Evolutionary conservation across 768 basidiomycete genomes (phyloP).

Genomic region (Tricholoma furcatifolium): DNA sequence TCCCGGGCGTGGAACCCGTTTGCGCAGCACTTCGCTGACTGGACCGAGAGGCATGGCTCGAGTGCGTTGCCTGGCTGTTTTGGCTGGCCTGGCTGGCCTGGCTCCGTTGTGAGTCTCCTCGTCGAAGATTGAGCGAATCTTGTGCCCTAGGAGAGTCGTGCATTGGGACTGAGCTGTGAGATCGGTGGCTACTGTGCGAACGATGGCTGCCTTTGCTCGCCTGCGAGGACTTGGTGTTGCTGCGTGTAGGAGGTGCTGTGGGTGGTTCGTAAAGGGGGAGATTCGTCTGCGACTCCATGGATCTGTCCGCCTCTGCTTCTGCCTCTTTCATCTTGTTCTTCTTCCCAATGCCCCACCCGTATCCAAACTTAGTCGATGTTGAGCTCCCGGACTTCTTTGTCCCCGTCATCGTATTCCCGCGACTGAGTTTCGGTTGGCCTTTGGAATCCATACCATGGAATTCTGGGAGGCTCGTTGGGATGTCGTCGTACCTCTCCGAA

Average conservation of each 20-base stretch:
- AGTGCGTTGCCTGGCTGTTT: slow-evolving; percentile 17
- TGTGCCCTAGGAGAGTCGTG: slow-evolving; percentile 12
- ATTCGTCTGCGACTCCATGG: slow-evolving; percentile 28
- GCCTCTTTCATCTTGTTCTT: slow-evolving; percentile 44
- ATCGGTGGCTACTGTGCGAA: slow-evolving; percentile 13
- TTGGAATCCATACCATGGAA: slow-evolving; percentile 32
- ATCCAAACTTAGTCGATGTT: slow-evolving; percentile 56
- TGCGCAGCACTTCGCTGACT: slow-evolving; percentile 20
- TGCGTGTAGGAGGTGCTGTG: slow-evolving; percentile 31
- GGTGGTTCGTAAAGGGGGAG: slow-evolving; percentile 40
- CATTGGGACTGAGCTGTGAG: slow-evolving; percentile 3
- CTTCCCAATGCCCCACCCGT: slow-evolving; percentile 68
- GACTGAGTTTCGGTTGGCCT: slow-evolving; percentile 40
- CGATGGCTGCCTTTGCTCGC: slow-evolving; percentile 31
- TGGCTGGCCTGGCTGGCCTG: slow-evolving; percentile 22
- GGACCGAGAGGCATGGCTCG: slow-evolving; percentile 26
- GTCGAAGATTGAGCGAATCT: slow-evolving; percentile 16
- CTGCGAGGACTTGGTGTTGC: slow-evolving; percentile 39
- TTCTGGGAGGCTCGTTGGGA: slow-evolving; percentile 32
- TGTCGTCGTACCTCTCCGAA: slow-evolving; percentile 58
- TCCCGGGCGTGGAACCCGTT: slow-evolving; percentile 15
- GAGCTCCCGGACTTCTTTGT: slow-evolving; percentile 47
- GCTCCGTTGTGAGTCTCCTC: slow-evolving; percentile 27
- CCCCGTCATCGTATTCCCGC: slow-evolving; percentile 55
- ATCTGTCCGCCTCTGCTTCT: slow-evolving; percentile 31